A percentile compares a stretch with the other conserved stretches of the same genome.
phyloP scores from a whole-genome alignment of 108 stramenopile species.

The Cyclostephanos invisitatus region DNA sequence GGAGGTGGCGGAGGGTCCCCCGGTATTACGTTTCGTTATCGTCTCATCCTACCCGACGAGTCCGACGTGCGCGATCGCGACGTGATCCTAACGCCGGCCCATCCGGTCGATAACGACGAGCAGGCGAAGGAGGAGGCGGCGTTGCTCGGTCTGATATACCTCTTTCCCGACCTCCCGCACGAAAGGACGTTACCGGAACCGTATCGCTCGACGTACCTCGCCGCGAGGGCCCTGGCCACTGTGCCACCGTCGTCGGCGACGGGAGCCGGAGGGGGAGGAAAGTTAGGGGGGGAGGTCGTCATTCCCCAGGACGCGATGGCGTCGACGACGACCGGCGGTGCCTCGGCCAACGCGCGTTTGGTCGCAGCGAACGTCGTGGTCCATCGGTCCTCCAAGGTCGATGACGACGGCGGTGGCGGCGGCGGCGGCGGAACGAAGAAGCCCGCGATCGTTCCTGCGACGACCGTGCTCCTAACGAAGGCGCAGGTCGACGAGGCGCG shows the following conservation, averaged over 20 bases:
- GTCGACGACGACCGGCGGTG: background rate
- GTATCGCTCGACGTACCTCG: conserved; percentile 83
- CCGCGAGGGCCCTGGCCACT: conserved; percentile 21
- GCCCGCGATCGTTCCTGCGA: too few species aligned
- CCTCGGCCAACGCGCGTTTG: conserved; percentile 33
- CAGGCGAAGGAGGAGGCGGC: conserved; percentile 88
- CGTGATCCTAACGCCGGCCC: conserved; percentile 69
- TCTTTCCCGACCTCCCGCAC: conserved; percentile 81
- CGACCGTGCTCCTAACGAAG: background rate
- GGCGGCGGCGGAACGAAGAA: background rate
- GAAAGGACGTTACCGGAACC: conserved; percentile 94
- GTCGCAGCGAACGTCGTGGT: background rate
- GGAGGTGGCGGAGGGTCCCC: background rate
- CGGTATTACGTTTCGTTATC: conserved; percentile 29
- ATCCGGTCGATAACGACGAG: conserved; percentile 68
- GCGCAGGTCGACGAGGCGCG: conserved; percentile 42
- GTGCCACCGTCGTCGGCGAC: background rate
- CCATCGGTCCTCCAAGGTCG: background rate
- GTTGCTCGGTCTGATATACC: conserved; percentile 80
- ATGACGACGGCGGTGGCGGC: background rate
- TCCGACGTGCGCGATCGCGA: conserved; percentile 64
- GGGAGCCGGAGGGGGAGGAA: too few species aligned
- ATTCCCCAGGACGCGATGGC: background rate
- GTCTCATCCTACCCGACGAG: conserved; percentile 86
- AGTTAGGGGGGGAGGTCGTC: background rate